These are phyloP conservation scores for Fusarium succisae DNA, from an alignment of 2,329 filamentous ascomycete species.

Conservation along the genomic window DNA sequence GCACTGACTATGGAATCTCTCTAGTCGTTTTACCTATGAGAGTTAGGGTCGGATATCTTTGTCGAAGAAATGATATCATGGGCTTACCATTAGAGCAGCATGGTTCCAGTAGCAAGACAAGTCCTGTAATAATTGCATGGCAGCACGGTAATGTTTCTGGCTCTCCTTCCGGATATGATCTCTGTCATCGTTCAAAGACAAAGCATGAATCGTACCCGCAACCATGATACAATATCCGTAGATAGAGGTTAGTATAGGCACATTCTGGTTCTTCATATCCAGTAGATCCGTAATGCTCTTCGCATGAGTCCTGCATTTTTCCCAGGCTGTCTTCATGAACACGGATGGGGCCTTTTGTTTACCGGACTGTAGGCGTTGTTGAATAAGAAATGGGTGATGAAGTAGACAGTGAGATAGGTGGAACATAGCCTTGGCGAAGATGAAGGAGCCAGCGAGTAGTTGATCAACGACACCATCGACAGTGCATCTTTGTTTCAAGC, in stretches of 20 bases:
- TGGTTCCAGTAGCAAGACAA: conserved; percentile 9
- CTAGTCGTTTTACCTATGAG: neutral
- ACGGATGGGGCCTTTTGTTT: conserved; percentile 6
- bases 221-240: conserved; percentile 22
- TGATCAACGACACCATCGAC: neutral
- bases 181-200: conserved; percentile 17
- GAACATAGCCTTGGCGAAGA: conserved; percentile 18
- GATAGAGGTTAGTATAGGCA: conserved; percentile 5
- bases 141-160: neutral
- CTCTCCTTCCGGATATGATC: neutral
- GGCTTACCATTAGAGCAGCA: conserved; percentile 4
- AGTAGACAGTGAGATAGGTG: conserved; percentile 13
- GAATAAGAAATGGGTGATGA: conserved; percentile 3
- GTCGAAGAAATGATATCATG: too few species aligned
- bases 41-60: neutral
- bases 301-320: conserved; percentile 2
- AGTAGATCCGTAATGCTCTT: neutral
- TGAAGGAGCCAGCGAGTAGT: conserved; percentile 1
- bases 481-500: neutral
- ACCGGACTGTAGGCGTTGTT: neutral
- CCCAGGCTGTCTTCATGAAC: conserved; percentile 14
- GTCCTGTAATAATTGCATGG: neutral
- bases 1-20: conserved; percentile 7
- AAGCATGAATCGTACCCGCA: conserved; percentile 10
- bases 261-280: conserved; percentile 11